Conservation (phyloP, 768 basidiomycete genomes). For the Phylloporus sp. region DNA sequence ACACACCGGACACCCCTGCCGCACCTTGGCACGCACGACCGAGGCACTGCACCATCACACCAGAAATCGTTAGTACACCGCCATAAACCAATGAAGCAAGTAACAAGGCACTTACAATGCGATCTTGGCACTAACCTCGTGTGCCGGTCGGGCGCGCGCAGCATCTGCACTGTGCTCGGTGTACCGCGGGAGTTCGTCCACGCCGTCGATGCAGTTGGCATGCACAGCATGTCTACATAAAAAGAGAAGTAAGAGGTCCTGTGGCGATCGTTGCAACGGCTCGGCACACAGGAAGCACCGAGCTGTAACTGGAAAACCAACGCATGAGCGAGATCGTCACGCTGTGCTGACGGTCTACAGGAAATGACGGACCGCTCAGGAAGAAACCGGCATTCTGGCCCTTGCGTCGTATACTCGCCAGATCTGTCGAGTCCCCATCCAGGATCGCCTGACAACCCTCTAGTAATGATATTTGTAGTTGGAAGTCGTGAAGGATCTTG, state of each 20-base stretch:
- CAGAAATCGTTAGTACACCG: not conserved
- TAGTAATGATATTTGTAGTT: slow-evolving; percentile 87
- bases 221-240: slow-evolving; percentile 89
- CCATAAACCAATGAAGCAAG: not conserved
- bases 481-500: slow-evolving; percentile 96
- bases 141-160: slow-evolving; percentile 34
- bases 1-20: slow-evolving; percentile 77
- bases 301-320: slow-evolving; percentile 45
- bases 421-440: slow-evolving; percentile 72
- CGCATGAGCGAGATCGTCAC: not conserved
- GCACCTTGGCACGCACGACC: slow-evolving; percentile 59
- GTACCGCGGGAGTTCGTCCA: slow-evolving; percentile 57
- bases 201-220: slow-evolving; percentile 68
- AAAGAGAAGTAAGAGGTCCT: slow-evolving; percentile 68
- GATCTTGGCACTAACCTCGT: slow-evolving; percentile 65
- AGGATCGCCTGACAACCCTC: slow-evolving; percentile 91
- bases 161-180: slow-evolving; percentile 47
- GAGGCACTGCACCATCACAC: slow-evolving; percentile 49
- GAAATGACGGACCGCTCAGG: slow-evolving; percentile 54
- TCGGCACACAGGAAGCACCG: slow-evolving; percentile 65
- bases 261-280: slow-evolving; percentile 53
- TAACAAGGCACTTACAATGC: slow-evolving; percentile 56
- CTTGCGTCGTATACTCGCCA: slow-evolving; percentile 63
- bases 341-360: too few relatives aligned
- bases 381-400: slow-evolving; percentile 82